Percentiles rank a stretch among this genome's conserved stretches.
phyloP scores from a whole-genome alignment of 495 filamentous ascomycete species.

The Hypoxylon cercidicola region DNA sequence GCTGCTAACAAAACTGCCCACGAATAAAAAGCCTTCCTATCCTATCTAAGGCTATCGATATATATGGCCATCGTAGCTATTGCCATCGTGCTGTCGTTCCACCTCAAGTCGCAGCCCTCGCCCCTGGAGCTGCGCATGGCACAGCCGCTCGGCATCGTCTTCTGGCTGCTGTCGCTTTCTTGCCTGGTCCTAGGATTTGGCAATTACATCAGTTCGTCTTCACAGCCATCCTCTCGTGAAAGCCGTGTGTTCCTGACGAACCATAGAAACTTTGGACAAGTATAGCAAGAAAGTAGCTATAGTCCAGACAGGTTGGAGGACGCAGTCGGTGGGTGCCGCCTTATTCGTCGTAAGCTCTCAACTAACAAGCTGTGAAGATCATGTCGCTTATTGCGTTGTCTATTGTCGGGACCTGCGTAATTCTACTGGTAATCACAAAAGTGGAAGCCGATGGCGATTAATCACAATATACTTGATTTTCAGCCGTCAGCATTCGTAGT shows the following conservation, averaged over 20 bases:
- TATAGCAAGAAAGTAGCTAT: slow-evolving; percentile 81
- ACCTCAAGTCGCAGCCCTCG: slow-evolving; percentile 79
- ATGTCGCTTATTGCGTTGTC: slow-evolving; percentile 79
- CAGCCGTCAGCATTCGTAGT: neutral
- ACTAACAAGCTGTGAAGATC: slow-evolving; percentile 54
- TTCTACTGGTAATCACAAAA: slow-evolving; percentile 58
- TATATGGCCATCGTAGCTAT: slow-evolving; percentile 91
- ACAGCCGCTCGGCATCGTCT: slow-evolving; percentile 84
- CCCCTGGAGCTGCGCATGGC: slow-evolving; percentile 77
- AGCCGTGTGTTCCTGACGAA: slow-evolving; percentile 8
- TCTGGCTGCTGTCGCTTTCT: slow-evolving; percentile 82
- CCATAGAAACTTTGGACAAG: slow-evolving; percentile 75
- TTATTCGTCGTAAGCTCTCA: neutral
- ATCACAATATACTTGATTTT: slow-evolving; percentile 7
- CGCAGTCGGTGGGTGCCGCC: slow-evolving; percentile 71
- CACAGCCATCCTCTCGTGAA: neutral
- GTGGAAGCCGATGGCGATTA: slow-evolving; percentile 18
- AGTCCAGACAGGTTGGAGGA: slow-evolving; percentile 95
- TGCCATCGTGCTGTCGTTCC: slow-evolving; percentile 92
- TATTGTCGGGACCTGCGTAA: slow-evolving; percentile 80
- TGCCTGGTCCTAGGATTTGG: slow-evolving; percentile 80
- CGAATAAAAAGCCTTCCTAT: slow-evolving; percentile 77
- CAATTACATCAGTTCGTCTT: slow-evolving; percentile 76
- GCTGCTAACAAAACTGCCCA: neutral
- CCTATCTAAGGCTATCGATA: slow-evolving; percentile 89